Base-by-base conservation (phyloP, 2,329 filamentous ascomycete genomes). In the Didymella glomerata region DNA sequence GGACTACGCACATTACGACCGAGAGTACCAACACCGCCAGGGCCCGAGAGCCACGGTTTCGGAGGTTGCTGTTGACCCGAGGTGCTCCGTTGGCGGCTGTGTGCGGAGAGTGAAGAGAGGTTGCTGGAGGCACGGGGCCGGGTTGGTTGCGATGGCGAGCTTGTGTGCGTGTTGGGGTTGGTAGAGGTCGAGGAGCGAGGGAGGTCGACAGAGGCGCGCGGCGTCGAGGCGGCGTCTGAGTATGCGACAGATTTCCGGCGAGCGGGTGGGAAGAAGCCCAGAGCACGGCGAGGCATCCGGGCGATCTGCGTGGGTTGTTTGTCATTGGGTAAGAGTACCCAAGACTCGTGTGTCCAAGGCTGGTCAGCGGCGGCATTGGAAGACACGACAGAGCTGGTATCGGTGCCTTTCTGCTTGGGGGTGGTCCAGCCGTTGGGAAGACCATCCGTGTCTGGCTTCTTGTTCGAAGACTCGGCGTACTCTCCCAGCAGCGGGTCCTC, bases 241-340 rank as follows among this genome's bases (percentile, higher is more conserved):
- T 85, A 84, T 1, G 88, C 88, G 68, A 85, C 82, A 63, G 90
- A 95, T 88, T 95, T 95, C 87, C 93, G 92, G 73, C 93, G 85
- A 20, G 93, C 86, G 8, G 93, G 93, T 3, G 94, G 94, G 72
- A 98, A 98, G 78, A 94, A 98, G 24, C 93, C 94, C 44, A 97
- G 84, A 2, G 90, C 85, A 77, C 89, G 88, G 57, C 91, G 88
- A 22, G 92, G 88, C 57, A 98, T 87, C 28, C 95, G 88, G 16
- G 88, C 92, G 65, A 99, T 95, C 75, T 97, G 91, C 24, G 95
- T 88, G 0, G 92, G 89, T 24, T 88, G 83, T 16, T 82, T 80
- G 63, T 85, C 85, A 22, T 88, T 89, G 62, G 94, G 91, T 25
- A 97, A 84, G 28, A 90, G 82, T 1, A 97, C 91, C 92, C 93